phyloP scores from a whole-genome alignment of 805 yeast genomes.

The Cyberlindnera petersonii region DNA sequence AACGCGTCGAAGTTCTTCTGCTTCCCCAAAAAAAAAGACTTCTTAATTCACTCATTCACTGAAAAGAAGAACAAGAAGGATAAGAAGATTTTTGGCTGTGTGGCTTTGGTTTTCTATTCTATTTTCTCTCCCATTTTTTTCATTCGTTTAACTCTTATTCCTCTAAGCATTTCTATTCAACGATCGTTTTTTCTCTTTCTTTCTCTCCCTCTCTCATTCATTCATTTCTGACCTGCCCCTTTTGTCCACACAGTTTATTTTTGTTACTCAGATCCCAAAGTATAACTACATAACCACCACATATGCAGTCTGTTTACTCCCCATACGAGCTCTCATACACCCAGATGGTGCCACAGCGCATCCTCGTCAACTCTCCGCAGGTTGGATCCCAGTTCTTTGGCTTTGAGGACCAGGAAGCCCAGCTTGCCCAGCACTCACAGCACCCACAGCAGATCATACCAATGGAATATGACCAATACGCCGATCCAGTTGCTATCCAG shows the following conservation, averaged over 20 bases:
- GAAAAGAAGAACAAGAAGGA: too few species aligned
- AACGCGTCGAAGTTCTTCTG: slow-evolving; percentile 8
- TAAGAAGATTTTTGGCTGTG: too few species aligned
- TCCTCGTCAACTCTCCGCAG: slow-evolving; percentile 24
- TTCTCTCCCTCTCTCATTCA: too few species aligned
- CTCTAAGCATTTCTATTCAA: too few species aligned
- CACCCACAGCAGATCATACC: slow-evolving; percentile 3
- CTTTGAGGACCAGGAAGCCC: slow-evolving; percentile 5
- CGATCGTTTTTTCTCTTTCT: not conserved
- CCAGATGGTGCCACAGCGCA: slow-evolving; percentile 26
- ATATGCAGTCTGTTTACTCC: slow-evolving; percentile 27
- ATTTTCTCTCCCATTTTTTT: too few species aligned
- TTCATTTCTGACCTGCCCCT: too few species aligned
- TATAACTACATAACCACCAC: too few species aligned
- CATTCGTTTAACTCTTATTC: too few species aligned
- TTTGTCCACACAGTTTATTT: not conserved
- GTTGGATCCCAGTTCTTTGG: slow-evolving; percentile 13
- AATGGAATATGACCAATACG: slow-evolving; percentile 13
- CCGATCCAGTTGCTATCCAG: not conserved
- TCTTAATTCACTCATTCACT: too few species aligned
- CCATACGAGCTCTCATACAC: slow-evolving; percentile 25
- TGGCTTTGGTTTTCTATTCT: too few species aligned
- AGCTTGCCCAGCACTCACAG: too few species aligned
- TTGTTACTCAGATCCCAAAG: not conserved
- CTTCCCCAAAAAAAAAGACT: too few species aligned